phyloP scores from a whole-genome alignment of 2,329 filamentous ascomycete genomes.

The Cyclaneusma minus region DNA sequence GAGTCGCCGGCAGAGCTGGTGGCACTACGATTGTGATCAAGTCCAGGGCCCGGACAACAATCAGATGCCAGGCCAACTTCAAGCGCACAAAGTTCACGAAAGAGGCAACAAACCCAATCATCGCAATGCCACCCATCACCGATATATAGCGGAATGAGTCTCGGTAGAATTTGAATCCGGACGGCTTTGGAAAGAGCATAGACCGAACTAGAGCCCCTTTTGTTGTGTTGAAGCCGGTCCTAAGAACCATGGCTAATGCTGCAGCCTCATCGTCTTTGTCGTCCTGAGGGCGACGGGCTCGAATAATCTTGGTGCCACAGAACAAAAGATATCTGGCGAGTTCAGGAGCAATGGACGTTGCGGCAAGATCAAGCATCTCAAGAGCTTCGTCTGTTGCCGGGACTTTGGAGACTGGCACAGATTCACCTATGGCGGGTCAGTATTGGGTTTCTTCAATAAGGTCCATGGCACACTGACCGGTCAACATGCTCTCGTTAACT shows the following conservation, averaged over 20 bases:
- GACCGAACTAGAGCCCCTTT: constrained; percentile 91
- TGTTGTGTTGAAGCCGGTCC: constrained; percentile 94
- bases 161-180: constrained; percentile 95
- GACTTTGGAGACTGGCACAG: constrained; percentile 86
- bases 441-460: constrained; percentile 5
- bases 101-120: constrained; percentile 77
- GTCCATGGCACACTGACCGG: constrained; percentile 33
- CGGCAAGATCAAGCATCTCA: constrained; percentile 58
- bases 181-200: constrained; percentile 97
- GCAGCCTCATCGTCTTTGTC: constrained; percentile 76
- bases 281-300: constrained; percentile 76
- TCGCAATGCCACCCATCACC: constrained; percentile 81
- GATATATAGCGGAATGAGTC: constrained; percentile 97
- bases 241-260: constrained; percentile 77
- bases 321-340: constrained; percentile 84
- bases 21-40: constrained; percentile 96
- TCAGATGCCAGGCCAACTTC: constrained; percentile 72
- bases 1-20: constrained; percentile 80
- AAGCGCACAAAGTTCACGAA: constrained; percentile 87
- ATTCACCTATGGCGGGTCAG: constrained; percentile 48
- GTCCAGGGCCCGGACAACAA: constrained; percentile 82
- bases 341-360: constrained; percentile 69
- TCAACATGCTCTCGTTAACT: constrained; percentile 98
- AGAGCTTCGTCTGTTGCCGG: constrained; percentile 72
- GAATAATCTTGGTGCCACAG: constrained; percentile 87